These are phyloP conservation scores for Cicer judaicum DNA, from an alignment of 306 rosid genomes.

Conservation along the genomic window DNA sequence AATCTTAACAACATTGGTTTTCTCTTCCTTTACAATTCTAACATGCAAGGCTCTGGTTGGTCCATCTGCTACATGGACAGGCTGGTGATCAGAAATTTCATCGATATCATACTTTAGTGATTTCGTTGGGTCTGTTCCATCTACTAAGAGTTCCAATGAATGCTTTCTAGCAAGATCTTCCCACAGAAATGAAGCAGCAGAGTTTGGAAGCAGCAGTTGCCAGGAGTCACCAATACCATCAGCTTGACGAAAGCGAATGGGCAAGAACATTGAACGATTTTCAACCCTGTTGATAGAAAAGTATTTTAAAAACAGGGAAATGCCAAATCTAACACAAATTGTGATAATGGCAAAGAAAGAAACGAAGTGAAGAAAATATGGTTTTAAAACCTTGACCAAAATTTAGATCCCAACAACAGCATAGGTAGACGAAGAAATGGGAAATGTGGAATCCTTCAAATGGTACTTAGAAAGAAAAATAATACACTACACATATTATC, in stretches of 20 bases:
- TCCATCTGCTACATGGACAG: constrained; percentile 62
- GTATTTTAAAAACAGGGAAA: constrained; percentile 23
- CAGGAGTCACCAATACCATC: constrained; percentile 83
- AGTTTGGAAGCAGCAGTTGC: constrained; percentile 80
- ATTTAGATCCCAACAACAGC: constrained; percentile 4
- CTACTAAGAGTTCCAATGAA: constrained; percentile 74
- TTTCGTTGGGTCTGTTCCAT: constrained; percentile 74
- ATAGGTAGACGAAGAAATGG: constrained; percentile 30
- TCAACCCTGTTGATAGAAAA: constrained; percentile 75
- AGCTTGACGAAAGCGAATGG: constrained; percentile 84
- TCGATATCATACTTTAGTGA: constrained; percentile 81
- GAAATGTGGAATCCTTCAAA: constrained; percentile 22
- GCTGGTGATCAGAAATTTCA: constrained; percentile 83
- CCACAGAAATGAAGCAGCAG: constrained; percentile 90
- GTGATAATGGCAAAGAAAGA: constrained; percentile 15
- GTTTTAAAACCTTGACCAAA: constrained; percentile 10
- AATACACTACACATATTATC: constrained; percentile 19
- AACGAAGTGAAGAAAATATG: constrained; percentile 12
- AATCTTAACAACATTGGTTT: constrained; percentile 72
- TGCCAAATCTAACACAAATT: constrained; percentile 17
- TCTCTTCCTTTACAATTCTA: constrained; percentile 82
- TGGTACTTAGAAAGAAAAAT: constrained; percentile 16
- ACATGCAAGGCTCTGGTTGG: constrained; percentile 76
- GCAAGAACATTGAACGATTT: constrained; percentile 87
- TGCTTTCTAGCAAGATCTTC: constrained; percentile 96